These are phyloP conservation scores for Gossypium trilobum DNA, from an alignment of 441 rosid species.

Conservation along the genomic window DNA sequence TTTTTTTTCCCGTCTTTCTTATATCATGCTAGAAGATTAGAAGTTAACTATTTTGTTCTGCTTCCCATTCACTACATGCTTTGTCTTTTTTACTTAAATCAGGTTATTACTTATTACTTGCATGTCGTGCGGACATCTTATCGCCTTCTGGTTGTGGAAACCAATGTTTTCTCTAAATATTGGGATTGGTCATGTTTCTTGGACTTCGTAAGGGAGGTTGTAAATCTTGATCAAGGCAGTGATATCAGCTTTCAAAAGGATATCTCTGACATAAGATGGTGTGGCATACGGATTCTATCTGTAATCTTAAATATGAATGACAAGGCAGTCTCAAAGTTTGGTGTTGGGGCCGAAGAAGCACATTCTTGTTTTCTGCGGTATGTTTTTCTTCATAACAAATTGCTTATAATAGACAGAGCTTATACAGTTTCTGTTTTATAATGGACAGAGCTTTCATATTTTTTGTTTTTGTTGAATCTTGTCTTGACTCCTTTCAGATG, in stretches of 20 bases:
- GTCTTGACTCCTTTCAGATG: constrained; percentile 43
- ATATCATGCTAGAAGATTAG: background rate
- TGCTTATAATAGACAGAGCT: background rate
- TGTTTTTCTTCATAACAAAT: constrained; percentile 18
- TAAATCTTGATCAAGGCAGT: constrained; percentile 18
- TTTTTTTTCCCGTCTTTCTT: background rate
- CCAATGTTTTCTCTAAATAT: constrained; percentile 55
- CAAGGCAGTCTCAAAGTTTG: constrained; percentile 36
- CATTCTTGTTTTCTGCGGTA: constrained; percentile 69
- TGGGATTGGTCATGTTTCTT: constrained; percentile 96
- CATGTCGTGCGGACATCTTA: constrained; percentile 52
- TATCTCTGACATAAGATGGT: constrained; percentile 63
- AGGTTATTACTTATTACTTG: constrained; percentile 43
- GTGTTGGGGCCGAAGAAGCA: constrained; percentile 50
- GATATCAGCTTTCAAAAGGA: constrained; percentile 25
- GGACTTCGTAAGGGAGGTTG: constrained; percentile 41
- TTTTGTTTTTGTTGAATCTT: background rate
- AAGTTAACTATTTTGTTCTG: background rate
- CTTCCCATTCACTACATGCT: background rate
- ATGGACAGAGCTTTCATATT: background rate
- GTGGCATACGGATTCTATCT: constrained; percentile 49
- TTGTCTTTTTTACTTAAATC: constrained; percentile 15
- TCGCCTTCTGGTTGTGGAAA: constrained; percentile 52
- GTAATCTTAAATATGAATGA: constrained; percentile 49
- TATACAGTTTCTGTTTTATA: background rate